These are phyloP conservation scores for Vanderwaltozyma polyspora DNA, from an alignment of 805 yeast species.

Conservation along the genomic window DNA sequence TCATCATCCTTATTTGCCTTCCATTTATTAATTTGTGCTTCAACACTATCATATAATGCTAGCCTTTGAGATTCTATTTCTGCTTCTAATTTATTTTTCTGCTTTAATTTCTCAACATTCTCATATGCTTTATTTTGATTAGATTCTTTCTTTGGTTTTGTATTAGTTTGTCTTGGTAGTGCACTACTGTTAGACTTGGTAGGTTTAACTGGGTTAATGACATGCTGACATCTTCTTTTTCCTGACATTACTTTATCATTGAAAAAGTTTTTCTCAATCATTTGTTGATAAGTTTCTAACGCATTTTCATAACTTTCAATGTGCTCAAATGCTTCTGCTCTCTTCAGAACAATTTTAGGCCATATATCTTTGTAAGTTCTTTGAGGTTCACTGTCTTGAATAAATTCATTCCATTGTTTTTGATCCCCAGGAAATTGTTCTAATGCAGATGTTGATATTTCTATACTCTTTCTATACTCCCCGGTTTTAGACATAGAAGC, in stretches of 20 bases:
- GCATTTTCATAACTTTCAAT: conserved; percentile 62
- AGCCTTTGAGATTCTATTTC: conserved; percentile 47
- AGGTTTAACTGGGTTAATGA: conserved; percentile 41
- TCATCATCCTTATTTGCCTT: conserved; percentile 67
- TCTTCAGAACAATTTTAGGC: conserved; percentile 54
- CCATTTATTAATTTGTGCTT: conserved; percentile 49
- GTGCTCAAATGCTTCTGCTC: conserved; percentile 79
- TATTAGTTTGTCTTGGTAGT: no score
- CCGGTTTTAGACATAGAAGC: conserved; percentile 59
- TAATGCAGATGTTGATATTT: conserved; percentile 24
- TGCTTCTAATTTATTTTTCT: conserved; percentile 34
- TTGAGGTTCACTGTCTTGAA: conserved; percentile 24
- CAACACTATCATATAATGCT: conserved; percentile 52
- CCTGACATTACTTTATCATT: conserved; percentile 64
- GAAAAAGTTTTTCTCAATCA: conserved; percentile 59
- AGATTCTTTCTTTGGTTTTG: conserved; percentile 6
- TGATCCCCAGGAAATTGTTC: conserved; percentile 26
- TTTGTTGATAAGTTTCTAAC: conserved; percentile 43
- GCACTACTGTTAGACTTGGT: neutral
- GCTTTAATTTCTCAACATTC: conserved; percentile 43
- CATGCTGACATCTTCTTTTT: conserved; percentile 61
- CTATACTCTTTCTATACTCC: conserved; percentile 35
- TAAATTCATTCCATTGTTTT: conserved; percentile 32
- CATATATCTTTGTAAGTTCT: conserved; percentile 47
- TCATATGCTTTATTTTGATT: conserved; percentile 8